Base-by-base conservation (phyloP, 1,139 yeast genomes). In the Hemisphaericaspora subhashii region DNA sequence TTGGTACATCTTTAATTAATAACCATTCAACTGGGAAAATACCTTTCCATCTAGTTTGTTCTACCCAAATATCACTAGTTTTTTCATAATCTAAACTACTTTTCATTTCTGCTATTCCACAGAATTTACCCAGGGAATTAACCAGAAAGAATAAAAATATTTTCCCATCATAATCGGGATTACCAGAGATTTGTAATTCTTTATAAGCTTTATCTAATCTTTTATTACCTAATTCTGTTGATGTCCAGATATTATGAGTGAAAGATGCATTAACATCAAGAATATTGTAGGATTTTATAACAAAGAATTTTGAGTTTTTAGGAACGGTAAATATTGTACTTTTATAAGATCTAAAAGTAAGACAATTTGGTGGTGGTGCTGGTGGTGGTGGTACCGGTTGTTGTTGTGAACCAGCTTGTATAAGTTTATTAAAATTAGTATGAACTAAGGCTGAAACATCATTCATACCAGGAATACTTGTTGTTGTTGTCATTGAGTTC, bases 81-180 rank as follows among this genome's bases (percentile, higher is more conserved):
- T 45, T 51, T 3, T 60, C 51, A 46, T 64, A 68, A 41, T 66
- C 69, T 16, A 77, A 52, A 22, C 57, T 54, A 8, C 66, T 58
- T 5, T 54, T 58, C 83, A 80, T 78, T 50, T 74, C 77, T 2
- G 82, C 81, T n/a, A 79, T 67, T 0, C 84, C 86, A 54, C 83
- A 78, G 50, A 80, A 80, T 45, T 68, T 71, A 0, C 84, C 82
- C 20, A 82, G 76, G 0, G 74, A 71, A 51, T 79, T 79, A 3
- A 79, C 83, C 55, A 80, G 79, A 51, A 77, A 80, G 45, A 79
- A 70, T 14, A 80, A 54, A 44, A 67, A 75, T 1, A 80, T 56
- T 24, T 59, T 61, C 1, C 65, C 68, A 24, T 41, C 44, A 23
- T 33, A 16, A 2, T 44, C 39, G 3, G 42, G 36, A 24, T 39